These are phyloP conservation scores for Uncinocarpus reesii DNA, from an alignment of 2,329 filamentous ascomycete species.

Conservation along the genomic window DNA sequence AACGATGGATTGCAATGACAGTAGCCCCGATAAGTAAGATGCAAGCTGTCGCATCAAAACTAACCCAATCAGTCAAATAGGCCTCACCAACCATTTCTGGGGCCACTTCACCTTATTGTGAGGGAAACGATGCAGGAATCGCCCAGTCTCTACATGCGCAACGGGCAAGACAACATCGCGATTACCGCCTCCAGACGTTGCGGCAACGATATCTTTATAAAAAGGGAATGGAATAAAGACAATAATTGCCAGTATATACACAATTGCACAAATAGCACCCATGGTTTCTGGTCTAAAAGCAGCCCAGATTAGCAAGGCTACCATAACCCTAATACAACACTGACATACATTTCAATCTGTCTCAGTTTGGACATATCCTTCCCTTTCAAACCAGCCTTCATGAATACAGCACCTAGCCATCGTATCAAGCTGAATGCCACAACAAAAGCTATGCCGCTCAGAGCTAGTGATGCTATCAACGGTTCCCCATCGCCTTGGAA, in stretches of 20 bases:
- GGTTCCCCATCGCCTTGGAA: slow-evolving; percentile 80
- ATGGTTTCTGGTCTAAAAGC: slow-evolving; percentile 71
- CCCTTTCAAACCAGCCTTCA: slow-evolving; percentile 78
- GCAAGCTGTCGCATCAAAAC: slow-evolving; percentile 53
- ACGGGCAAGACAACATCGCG: slow-evolving; percentile 69
- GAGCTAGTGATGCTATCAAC: slow-evolving; percentile 74
- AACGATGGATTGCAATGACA: slow-evolving; percentile 81
- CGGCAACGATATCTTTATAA: slow-evolving; percentile 94
- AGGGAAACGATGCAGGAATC: slow-evolving; percentile 82
- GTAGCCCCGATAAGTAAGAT: slow-evolving; percentile 85
- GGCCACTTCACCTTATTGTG: slow-evolving; percentile 64
- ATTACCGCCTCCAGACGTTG: slow-evolving; percentile 88
- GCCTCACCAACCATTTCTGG: slow-evolving; percentile 15
- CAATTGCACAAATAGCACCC: slow-evolving; percentile 84
- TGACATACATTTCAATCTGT: slow-evolving; percentile 59
- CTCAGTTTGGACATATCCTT: slow-evolving; percentile 74
- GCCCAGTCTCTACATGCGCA: slow-evolving; percentile 65
- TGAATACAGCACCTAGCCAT: slow-evolving; percentile 86
- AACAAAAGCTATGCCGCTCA: slow-evolving; percentile 74
- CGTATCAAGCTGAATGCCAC: slow-evolving; percentile 75
- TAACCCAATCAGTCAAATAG: not conserved
- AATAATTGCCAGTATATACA: slow-evolving; percentile 82
- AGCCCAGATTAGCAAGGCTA: slow-evolving; percentile 8
- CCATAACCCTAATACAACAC: not conserved
- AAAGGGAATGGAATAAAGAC: slow-evolving; percentile 94